These are phyloP conservation scores for Leersia perrieri DNA, from an alignment of 176 grass and related monocot genomes.

Conservation along the genomic window DNA sequence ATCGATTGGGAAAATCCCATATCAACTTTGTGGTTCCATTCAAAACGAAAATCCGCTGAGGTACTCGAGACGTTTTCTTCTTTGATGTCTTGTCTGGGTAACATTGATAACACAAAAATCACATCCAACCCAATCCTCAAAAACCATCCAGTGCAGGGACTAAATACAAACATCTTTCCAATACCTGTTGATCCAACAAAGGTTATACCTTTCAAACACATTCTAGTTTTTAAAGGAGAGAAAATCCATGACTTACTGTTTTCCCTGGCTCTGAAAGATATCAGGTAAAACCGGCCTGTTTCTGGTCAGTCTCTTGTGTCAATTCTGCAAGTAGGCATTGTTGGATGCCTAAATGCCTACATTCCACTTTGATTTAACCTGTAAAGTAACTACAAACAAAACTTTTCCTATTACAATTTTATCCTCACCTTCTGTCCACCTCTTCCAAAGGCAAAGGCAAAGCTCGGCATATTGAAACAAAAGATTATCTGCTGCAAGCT, in stretches of 20 bases:
- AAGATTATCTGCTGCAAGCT: slow-evolving; percentile 74
- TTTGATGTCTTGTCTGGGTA: not conserved
- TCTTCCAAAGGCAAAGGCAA: slow-evolving; percentile 11
- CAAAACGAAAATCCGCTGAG: not conserved
- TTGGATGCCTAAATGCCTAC: too few relatives aligned
- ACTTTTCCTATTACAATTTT: not conserved
- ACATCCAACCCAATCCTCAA: not conserved
- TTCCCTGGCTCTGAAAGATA: not conserved
- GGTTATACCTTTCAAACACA: not conserved
- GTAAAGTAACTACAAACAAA: not conserved
- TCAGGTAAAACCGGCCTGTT: not conserved
- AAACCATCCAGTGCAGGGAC: not conserved
- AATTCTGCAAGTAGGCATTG: not conserved
- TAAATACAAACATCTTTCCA: not conserved
- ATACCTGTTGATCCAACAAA: not conserved
- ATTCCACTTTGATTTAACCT: not conserved
- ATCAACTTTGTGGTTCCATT: not conserved
- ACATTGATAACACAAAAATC: not conserved
- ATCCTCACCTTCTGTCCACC: not conserved
- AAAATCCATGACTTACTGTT: not conserved
- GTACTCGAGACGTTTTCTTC: not conserved
- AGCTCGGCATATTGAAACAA: not conserved
- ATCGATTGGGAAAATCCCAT: not conserved
- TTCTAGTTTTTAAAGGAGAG: not conserved
- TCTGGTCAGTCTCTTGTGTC: not conserved